phyloP scores from a whole-genome alignment of 2,329 filamentous ascomycete genomes.

The Clonostachys solani region DNA sequence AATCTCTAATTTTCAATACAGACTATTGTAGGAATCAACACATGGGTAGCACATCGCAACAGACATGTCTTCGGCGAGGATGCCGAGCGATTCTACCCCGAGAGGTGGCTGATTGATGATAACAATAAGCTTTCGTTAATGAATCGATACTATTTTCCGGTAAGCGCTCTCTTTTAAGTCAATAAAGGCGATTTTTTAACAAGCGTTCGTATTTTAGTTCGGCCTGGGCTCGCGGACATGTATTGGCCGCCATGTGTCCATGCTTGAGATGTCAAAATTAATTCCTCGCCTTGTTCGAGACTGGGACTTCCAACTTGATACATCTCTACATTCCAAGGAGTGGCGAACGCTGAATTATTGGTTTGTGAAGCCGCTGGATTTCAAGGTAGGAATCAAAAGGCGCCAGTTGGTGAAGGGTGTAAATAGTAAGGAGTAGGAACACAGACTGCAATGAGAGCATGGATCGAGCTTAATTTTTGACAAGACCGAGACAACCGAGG shows the following conservation, averaged over 20 bases:
- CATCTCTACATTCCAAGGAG: neutral
- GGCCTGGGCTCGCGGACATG: slow-evolving; percentile 35
- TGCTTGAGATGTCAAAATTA: slow-evolving; percentile 36
- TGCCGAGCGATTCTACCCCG: slow-evolving; percentile 27
- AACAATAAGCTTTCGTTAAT: slow-evolving; percentile 15
- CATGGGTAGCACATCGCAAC: slow-evolving; percentile 27
- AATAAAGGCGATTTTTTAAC: neutral
- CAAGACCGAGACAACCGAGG: no score
- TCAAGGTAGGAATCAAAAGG: neutral
- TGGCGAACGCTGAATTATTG: neutral
- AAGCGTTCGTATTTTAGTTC: slow-evolving; percentile 18
- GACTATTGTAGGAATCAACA: slow-evolving; percentile 26
- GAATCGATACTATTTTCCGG: slow-evolving; percentile 18
- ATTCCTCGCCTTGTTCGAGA: slow-evolving; percentile 28
- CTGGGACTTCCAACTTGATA: slow-evolving; percentile 23
- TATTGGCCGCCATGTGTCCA: slow-evolving; percentile 35
- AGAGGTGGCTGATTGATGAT: slow-evolving; percentile 30
- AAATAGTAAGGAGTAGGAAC: no score
- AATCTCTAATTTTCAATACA: slow-evolving; percentile 1
- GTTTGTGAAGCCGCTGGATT: slow-evolving; percentile 2
- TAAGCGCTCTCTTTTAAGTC: slow-evolving; percentile 6
- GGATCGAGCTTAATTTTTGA: no score
- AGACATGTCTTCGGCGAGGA: slow-evolving; percentile 22
- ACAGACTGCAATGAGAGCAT: no score
- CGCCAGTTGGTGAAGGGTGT: no score